A percentile compares a stretch with the other conserved stretches of the same genome.
Conservation (phyloP, 78 protist species). For the Bigelowiella natans region DNA sequence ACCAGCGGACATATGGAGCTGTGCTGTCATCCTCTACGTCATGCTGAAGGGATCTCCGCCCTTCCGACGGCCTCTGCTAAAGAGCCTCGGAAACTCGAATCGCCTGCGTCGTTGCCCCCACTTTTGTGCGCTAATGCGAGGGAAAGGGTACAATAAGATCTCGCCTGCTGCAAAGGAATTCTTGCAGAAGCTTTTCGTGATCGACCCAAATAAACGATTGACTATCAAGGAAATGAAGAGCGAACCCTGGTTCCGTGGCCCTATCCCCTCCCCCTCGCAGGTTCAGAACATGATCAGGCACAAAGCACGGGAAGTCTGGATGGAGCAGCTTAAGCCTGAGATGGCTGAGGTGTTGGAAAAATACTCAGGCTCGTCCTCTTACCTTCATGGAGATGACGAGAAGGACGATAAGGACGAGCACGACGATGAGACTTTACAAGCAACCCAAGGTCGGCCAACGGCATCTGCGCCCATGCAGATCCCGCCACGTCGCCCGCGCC, state of each 20-base stretch:
- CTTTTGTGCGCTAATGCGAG: background rate
- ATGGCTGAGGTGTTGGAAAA: background rate
- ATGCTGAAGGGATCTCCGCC: slow-evolving; percentile 3
- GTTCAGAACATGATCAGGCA: background rate
- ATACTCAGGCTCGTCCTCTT: background rate
- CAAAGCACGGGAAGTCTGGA: background rate
- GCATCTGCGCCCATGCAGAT: background rate
- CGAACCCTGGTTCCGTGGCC: background rate
- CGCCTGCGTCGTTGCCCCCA: background rate
- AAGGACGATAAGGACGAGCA: background rate
- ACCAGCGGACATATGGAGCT: slow-evolving; percentile 16
- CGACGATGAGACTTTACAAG: background rate
- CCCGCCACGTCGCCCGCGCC: background rate
- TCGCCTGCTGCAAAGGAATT: background rate
- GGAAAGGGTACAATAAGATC: background rate
- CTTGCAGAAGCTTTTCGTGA: background rate
- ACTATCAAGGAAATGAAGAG: slow-evolving; percentile 9
- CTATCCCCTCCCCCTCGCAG: background rate
- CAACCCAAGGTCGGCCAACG: too few species aligned
- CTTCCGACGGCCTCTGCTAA: slow-evolving; percentile 1
- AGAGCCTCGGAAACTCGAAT: background rate
- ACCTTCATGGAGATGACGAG: too few species aligned
- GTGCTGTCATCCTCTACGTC: slow-evolving; percentile 7
- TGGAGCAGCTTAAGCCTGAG: background rate
- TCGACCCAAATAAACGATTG: background rate